Base-by-base conservation (phyloP, 306 rosid genomes). In the Astragalus glycyphyllos region DNA sequence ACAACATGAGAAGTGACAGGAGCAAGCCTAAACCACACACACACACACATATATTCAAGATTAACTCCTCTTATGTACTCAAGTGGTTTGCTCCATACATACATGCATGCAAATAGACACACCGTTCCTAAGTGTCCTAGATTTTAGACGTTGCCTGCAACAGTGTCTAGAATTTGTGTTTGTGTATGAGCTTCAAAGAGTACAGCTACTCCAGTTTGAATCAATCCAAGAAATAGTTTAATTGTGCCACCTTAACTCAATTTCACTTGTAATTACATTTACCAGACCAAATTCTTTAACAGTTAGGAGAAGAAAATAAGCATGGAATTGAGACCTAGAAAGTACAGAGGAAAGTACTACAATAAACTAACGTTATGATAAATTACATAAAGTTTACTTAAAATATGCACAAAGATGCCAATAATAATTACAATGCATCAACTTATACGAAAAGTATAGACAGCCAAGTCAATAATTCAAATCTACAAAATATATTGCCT, bases 211-310 rank as follows among this genome's bases (percentile, higher is more conserved):
- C 37, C 35, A 48, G n/a, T 61, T 6, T 31, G 42, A 60, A 72
- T 29, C 4, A 34, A 59, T 7, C 16, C 51, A 60, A 45, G 34
- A 59, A 20, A 20, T 20, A 20, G 23, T 17, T 17, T 13, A 20
- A 17, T 20, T 20, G 6, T 8, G 10, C 3, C 11, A 40, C 67
- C 35, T 61, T 41, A 10, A 58, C n/a, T n/a, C 20, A 40, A 53
- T 51, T 37, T 26, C 37, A 40, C 14, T 29, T 51, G 23, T 15
- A 15, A 55, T 57, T 13, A 75, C 34, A 56, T 59, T 46, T 34
- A 55, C 7, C 31, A 74, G 56, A 56, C 31, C 15, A 45, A 44
- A 51, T 31, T 11, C 10, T 41, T 40, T 35, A 62, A 73, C 57
- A 60, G 17, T 8, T 11, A 8, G 20, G 12, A 8, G 37, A 23